A percentile compares a stretch with the other conserved stretches of the same genome.
Evolutionary conservation across 2,329 filamentous ascomycete genomes (phyloP).

Genomic region (Helminthosporium solani): DNA sequence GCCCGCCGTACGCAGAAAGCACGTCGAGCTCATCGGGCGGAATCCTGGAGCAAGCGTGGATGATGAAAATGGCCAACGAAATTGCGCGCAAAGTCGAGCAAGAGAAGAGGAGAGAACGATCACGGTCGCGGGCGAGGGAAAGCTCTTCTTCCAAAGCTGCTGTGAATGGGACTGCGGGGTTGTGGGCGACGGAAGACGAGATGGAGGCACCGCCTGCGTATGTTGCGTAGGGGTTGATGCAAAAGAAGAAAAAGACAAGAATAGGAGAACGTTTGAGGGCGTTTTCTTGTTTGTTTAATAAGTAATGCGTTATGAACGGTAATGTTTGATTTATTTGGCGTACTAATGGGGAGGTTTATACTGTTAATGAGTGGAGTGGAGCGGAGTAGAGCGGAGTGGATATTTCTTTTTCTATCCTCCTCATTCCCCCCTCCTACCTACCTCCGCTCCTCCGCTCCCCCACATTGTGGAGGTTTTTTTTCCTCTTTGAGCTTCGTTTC

Average conservation of each 20-base stretch:
- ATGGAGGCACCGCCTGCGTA: conserved; percentile 37
- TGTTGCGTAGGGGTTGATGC: conserved; percentile 21
- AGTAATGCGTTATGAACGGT: conserved; percentile 2
- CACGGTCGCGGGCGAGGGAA: not conserved
- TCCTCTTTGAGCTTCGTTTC: too few relatives aligned
- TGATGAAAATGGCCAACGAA: conserved; percentile 90
- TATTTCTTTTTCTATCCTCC: too few relatives aligned
- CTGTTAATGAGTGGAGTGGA: too few relatives aligned
- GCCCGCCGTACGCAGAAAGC: conserved; percentile 25
- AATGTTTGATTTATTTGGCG: too few relatives aligned
- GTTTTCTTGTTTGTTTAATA: not conserved
- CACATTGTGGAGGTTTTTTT: too few relatives aligned
- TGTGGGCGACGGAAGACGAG: conserved; percentile 27
- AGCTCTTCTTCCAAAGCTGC: conserved; percentile 8
- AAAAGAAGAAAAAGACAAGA: not conserved
- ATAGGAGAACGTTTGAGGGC: too few relatives aligned
- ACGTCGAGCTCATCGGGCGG: conserved; percentile 41
- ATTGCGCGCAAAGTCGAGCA: conserved; percentile 86
- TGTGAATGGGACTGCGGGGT: conserved; percentile 12
- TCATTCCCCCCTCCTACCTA: too few relatives aligned
- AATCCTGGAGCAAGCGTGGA: conserved; percentile 80
- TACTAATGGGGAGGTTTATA: too few relatives aligned
- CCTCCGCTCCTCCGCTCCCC: too few relatives aligned
- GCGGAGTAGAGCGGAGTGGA: too few relatives aligned
- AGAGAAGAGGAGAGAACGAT: conserved; percentile 58